A percentile compares a stretch with the other conserved stretches of the same genome.
Evolutionary conservation across 441 rosid species (phyloP).

Genomic region (Sinapis alba): DNA sequence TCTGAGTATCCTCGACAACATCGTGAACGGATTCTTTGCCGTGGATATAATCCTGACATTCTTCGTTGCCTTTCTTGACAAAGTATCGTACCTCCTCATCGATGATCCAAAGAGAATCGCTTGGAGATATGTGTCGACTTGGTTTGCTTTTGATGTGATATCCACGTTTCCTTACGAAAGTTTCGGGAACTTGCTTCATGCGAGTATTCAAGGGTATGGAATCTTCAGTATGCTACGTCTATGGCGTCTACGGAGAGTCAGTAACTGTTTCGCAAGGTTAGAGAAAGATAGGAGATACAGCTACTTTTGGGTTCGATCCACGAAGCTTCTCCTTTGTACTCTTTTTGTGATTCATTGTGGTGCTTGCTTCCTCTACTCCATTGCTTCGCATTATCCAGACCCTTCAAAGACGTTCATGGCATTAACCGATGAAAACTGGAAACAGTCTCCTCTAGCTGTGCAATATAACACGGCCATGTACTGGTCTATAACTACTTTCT

Average conservation of each 20-base stretch:
- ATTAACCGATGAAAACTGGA: constrained; percentile 47
- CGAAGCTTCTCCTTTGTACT: constrained; percentile 73
- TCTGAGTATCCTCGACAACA: constrained; percentile 58
- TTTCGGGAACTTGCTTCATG: constrained; percentile 44
- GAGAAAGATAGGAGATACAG: constrained; percentile 81
- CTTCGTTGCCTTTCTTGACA: constrained; percentile 76
- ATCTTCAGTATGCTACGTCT: constrained; percentile 77
- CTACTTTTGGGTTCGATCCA: constrained; percentile 68
- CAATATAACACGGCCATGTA: constrained; percentile 68
- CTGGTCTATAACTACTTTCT: constrained; percentile 83
- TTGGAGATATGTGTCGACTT: constrained; percentile 53
- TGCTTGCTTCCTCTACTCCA: constrained; percentile 65
- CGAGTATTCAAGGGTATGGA: constrained; percentile 55
- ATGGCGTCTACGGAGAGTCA: constrained; percentile 91
- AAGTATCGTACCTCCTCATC: constrained; percentile 57
- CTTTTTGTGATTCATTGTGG: constrained; percentile 75
- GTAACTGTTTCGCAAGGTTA: constrained; percentile 68
- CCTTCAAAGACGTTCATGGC: constrained; percentile 67
- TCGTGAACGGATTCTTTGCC: constrained; percentile 64
- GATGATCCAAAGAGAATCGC: constrained; percentile 60
- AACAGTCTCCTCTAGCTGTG: constrained; percentile 28
- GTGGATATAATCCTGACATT: constrained; percentile 74
- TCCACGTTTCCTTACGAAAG: constrained; percentile 74
- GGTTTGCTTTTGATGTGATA: constrained; percentile 66
- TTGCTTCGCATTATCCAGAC: constrained; percentile 53